A percentile compares a stretch with the other conserved stretches of the same genome.
Evolutionary conservation across 106 monocot genomes (phyloP).

Genomic region (Agapanthus africanus): DNA sequence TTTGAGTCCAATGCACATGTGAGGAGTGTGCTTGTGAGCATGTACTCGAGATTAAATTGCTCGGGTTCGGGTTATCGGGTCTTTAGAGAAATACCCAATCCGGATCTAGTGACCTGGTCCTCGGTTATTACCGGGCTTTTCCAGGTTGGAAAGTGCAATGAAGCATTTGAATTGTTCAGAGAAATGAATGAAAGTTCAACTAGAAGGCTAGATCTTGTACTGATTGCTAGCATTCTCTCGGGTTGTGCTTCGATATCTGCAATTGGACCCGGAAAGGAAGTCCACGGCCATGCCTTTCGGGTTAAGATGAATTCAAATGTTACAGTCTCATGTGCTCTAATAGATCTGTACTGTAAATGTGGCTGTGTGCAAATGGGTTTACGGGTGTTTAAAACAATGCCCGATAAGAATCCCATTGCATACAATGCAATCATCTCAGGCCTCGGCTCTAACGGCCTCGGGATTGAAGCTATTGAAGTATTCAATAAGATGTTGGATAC

Average conservation of each 20-base stretch:
- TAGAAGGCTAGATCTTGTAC: slow-evolving; percentile 31
- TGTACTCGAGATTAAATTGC: slow-evolving; percentile 51
- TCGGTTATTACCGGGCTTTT: slow-evolving; percentile 51
- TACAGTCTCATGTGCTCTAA: slow-evolving; percentile 42
- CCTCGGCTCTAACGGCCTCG: slow-evolving; percentile 46
- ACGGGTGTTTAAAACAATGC: slow-evolving; percentile 33
- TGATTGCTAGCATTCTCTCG: slow-evolving; percentile 41
- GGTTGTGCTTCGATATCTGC: slow-evolving; percentile 38
- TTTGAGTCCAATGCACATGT: slow-evolving; percentile 37
- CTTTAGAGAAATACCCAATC: slow-evolving; percentile 19
- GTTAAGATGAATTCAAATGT: slow-evolving; percentile 17
- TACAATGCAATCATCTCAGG: slow-evolving; percentile 50
- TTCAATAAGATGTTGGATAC: slow-evolving; percentile 36
- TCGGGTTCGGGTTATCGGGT: slow-evolving; percentile 23
- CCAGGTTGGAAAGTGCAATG: slow-evolving; percentile 18
- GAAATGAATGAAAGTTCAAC: slow-evolving; percentile 26
- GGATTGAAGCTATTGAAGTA: slow-evolving; percentile 21
- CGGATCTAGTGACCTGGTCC: slow-evolving; percentile 71
- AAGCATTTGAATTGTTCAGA: slow-evolving; percentile 33
- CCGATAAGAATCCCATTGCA: slow-evolving; percentile 25
- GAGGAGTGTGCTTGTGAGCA: slow-evolving; percentile 45
- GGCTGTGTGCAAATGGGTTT: slow-evolving; percentile 34
- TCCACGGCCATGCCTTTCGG: slow-evolving; percentile 37
- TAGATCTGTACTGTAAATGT: slow-evolving; percentile 55
- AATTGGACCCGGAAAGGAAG: slow-evolving; percentile 21